Conservation (phyloP, 169 alveolate genomes). For the Plasmodium vivax region DNA sequence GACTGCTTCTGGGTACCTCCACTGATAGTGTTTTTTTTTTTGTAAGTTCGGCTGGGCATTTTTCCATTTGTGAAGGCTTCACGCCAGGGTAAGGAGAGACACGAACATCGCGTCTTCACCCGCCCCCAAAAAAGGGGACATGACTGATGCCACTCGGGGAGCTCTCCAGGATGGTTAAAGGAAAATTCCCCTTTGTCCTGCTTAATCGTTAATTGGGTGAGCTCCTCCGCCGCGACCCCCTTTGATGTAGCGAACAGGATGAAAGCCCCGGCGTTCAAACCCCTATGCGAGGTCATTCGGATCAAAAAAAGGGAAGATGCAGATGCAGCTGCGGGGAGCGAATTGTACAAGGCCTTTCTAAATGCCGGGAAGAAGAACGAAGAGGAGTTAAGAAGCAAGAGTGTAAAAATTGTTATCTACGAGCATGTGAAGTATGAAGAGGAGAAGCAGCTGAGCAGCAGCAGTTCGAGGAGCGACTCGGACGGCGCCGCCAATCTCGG, state of each 20-base stretch:
- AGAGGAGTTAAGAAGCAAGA: slow-evolving; percentile 1
- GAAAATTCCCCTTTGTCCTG: neutral
- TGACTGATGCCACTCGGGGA: neutral
- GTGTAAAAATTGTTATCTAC: slow-evolving; percentile 25
- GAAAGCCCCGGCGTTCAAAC: slow-evolving; percentile 46
- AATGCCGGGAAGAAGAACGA: slow-evolving; percentile 5
- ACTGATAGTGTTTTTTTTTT: neutral
- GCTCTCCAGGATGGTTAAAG: neutral
- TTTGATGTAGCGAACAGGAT: neutral
- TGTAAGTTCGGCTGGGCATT: neutral
- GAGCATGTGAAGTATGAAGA: slow-evolving; percentile 14
- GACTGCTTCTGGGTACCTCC: neutral
- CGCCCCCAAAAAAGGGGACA: neutral
- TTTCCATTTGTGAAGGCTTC: neutral
- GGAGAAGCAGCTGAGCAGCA: neutral
- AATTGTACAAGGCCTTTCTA: slow-evolving; percentile 33
- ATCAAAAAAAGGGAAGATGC: slow-evolving; percentile 26
- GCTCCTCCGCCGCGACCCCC: neutral
- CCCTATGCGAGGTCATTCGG: slow-evolving; percentile 41
- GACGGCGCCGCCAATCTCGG: neutral
- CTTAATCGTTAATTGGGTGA: neutral
- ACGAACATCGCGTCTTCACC: neutral
- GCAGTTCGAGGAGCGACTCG: neutral
- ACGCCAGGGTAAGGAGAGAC: neutral
- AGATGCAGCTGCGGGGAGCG: neutral